Evolutionary conservation across 2,329 filamentous ascomycete genomes (phyloP).

Genomic region (Monilinia fructigena): DNA sequence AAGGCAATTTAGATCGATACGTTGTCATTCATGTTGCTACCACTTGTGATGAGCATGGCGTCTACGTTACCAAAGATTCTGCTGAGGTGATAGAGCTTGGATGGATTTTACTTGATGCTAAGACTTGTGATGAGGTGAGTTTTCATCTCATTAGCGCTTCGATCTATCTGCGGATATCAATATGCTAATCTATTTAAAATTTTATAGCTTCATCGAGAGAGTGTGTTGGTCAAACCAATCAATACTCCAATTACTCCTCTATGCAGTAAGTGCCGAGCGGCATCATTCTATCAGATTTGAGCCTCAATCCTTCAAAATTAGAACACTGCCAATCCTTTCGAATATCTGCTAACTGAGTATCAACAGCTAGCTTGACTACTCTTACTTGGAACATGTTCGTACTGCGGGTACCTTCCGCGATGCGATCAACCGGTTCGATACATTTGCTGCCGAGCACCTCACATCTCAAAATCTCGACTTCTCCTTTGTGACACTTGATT

Average conservation of each 20-base stretch:
- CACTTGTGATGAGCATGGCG: slow-evolving; percentile 97
- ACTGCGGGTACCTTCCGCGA: slow-evolving; percentile 97
- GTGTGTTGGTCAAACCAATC: slow-evolving; percentile 94
- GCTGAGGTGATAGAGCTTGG: slow-evolving; percentile 98
- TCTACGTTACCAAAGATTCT: slow-evolving; percentile 98
- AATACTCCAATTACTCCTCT: slow-evolving; percentile 98
- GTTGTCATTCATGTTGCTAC: slow-evolving; percentile 98
- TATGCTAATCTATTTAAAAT: slow-evolving; percentile 29
- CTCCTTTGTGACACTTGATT: slow-evolving; percentile 96
- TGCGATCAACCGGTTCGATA: slow-evolving; percentile 91
- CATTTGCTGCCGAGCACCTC: slow-evolving; percentile 89
- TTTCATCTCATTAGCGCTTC: slow-evolving; percentile 21
- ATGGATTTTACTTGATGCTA: slow-evolving; percentile 93
- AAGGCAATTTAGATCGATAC: slow-evolving; percentile 86
- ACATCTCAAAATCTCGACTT: slow-evolving; percentile 91
- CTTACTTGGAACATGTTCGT: slow-evolving; percentile 97
- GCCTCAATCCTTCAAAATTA: neutral
- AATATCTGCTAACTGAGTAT: slow-evolving; percentile 30
- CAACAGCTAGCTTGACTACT: slow-evolving; percentile 87
- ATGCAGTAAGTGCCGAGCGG: slow-evolving; percentile 75
- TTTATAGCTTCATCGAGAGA: slow-evolving; percentile 83
- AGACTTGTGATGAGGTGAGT: slow-evolving; percentile 86
- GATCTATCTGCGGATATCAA: slow-evolving; percentile 4
- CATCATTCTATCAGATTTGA: slow-evolving; percentile 1
- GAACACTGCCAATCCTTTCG: neutral